Evolutionary conservation across 1,284 basidiomycete genomes (phyloP).

Genomic region (Boletellus sp.): DNA sequence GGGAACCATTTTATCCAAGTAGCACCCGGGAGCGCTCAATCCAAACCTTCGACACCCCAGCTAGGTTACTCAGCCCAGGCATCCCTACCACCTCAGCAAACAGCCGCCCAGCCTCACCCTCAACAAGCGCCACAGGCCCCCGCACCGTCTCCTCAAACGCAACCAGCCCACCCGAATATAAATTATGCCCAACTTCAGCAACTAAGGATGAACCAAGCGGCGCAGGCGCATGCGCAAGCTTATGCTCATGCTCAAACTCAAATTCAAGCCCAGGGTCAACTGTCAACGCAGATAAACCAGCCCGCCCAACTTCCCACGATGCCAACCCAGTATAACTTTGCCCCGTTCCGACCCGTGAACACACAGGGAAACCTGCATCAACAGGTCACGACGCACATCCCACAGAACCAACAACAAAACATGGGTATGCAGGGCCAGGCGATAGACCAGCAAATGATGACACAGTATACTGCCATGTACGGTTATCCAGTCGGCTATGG

Average conservation of each 20-base stretch:
- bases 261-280: constrained; percentile 19
- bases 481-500: constrained; percentile 29
- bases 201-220: constrained; percentile 12
- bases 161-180: constrained; percentile 16
- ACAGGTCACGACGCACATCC: constrained; percentile 21
- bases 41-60: constrained; percentile 32
- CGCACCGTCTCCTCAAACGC: constrained; percentile 21
- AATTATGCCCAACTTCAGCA: constrained; percentile 14
- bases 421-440: constrained; percentile 21
- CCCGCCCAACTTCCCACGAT: constrained; percentile 21
- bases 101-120: constrained; percentile 18
- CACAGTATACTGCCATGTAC: constrained; percentile 32
- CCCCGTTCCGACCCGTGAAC: constrained; percentile 21
- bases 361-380: constrained; percentile 26
- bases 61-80: constrained; percentile 19
- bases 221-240: constrained; percentile 18
- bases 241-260: constrained; percentile 23
- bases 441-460: constrained; percentile 30
- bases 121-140: constrained; percentile 16
- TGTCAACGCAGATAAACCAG: constrained; percentile 24
- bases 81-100: constrained; percentile 17
- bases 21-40: constrained; percentile 17
- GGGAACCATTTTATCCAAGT: constrained; percentile 32
- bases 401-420: constrained; percentile 24
- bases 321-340: constrained; percentile 22